A percentile compares a stretch with the other conserved stretches of the same genome.
Conservation (phyloP, 768 basidiomycete genomes). For the Xerocomus spinulosus region DNA sequence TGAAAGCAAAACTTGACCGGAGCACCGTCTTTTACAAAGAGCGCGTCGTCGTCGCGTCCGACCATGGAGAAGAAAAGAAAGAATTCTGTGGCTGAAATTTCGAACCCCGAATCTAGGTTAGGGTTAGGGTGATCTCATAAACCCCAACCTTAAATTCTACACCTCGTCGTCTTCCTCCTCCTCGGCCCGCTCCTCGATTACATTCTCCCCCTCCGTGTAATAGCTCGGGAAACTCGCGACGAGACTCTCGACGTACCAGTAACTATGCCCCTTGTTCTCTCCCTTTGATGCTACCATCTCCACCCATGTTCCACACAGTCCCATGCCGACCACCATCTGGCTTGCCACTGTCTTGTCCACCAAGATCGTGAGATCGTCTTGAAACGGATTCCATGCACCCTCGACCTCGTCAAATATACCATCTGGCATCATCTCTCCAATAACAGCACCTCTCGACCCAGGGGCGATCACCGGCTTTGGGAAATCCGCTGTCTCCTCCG, state of each 20-base stretch:
- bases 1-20: slow-evolving; percentile 29
- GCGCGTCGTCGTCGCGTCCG: slow-evolving; percentile 1
- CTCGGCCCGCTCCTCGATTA: too few relatives aligned
- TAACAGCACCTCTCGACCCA: slow-evolving; percentile 25
- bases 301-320: slow-evolving; percentile 35
- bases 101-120: slow-evolving; percentile 29
- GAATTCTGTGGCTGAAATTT: slow-evolving; percentile 10
- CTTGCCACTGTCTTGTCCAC: slow-evolving; percentile 16
- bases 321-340: slow-evolving; percentile 27
- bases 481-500: slow-evolving; percentile 36
- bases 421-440: slow-evolving; percentile 5
- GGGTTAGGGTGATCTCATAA: slow-evolving; percentile 21
- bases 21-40: slow-evolving; percentile 22
- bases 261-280: slow-evolving; percentile 22
- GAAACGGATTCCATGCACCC: slow-evolving; percentile 36
- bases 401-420: background rate
- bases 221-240: slow-evolving; percentile 50
- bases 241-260: slow-evolving; percentile 58
- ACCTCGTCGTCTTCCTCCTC: background rate
- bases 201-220: slow-evolving; percentile 25
- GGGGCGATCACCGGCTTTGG: slow-evolving; percentile 29
- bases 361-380: slow-evolving; percentile 28
- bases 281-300: slow-evolving; percentile 20
- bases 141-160: slow-evolving; percentile 1
- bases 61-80: background rate